Evolutionary conservation across 345 rosid genomes (phyloP), one percentile per base, ranked within the genome.

Genomic region (Zanthoxylum bungeanum): DNA sequence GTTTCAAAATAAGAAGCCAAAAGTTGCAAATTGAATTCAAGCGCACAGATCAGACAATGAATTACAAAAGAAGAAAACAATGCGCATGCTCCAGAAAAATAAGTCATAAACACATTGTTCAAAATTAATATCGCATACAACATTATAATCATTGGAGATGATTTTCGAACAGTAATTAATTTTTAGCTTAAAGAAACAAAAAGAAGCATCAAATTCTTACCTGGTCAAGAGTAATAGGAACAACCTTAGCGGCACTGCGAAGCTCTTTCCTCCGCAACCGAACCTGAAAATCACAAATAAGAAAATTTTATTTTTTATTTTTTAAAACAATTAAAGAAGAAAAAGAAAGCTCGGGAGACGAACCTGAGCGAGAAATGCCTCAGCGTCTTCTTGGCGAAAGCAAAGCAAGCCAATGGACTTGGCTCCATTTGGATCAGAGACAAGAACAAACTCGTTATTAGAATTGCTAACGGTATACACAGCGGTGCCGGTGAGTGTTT

Each of bases 301-400:
- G 49, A n/a, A n/a, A n/a, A 44, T 14, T 44, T 17, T 44, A 44
- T 4, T 4, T n/a, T n/a, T 53, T 5, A 22, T n/a, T 56, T 21
- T 17, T 16, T 11, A 42, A 36, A 17, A 25, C 36, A 8, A n/a
- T 28, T 22, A 59, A 28, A 53, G 30, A 61, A n/a, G 9, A 19
- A 16, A 22, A 2, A 21, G 22, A 19, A 60, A 31, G 11, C 0
- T 60, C 17, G 7, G 22, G 46, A 47, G 42, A 44, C 70, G n/a
- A 61, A 88, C 97, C 86, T 93, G 95, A 80, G 92, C 92, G 17
- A 94, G 95, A 65, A 94, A 89, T 33, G 97, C 84, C 76, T 92
- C 95, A 4, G 98, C 98, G 67, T 94, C 98, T 80, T 92, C 98
- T 79, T 81, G 88, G 5, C 97, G 91, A 60, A 94, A 92, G 85